These are phyloP conservation scores for Solanum medicagineum DNA, from an alignment of 257 asterid species.

Conservation along the genomic window DNA sequence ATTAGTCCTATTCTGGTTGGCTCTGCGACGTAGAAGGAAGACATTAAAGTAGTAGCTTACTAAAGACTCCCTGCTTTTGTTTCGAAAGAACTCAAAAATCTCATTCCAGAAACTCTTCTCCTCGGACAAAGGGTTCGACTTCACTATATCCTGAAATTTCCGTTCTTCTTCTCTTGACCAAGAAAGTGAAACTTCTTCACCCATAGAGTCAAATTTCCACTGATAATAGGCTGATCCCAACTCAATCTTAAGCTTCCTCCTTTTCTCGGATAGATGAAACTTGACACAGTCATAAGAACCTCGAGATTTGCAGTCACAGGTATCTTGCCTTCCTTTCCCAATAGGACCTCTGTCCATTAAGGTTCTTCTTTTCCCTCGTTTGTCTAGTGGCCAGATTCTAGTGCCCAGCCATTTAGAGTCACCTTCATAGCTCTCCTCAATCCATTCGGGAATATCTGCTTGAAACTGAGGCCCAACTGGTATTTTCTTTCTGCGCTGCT, in stretches of 20 bases:
- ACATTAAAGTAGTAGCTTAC: conserved; percentile 26
- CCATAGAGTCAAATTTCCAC: conserved; percentile 22
- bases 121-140: conserved; percentile 9
- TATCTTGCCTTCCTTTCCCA: conserved; percentile 34
- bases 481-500: conserved; percentile 11
- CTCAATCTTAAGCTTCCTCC: conserved; percentile 20
- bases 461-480: conserved; percentile 36
- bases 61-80: conserved; percentile 6
- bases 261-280: conserved; percentile 23
- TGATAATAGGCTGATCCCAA: conserved; percentile 23
- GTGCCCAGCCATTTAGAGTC: conserved; percentile 42
- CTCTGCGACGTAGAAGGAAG: conserved; percentile 37
- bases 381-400: conserved; percentile 24
- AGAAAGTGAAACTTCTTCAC: conserved; percentile 20
- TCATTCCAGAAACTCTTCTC: conserved; percentile 24
- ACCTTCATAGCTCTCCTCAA: conserved; percentile 19
- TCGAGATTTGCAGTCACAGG: conserved; percentile 25
- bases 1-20: conserved; percentile 50
- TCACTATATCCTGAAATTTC: conserved; percentile 20
- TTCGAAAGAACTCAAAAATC: conserved; percentile 15
- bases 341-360: conserved; percentile 25
- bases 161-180: conserved; percentile 28
- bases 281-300: conserved; percentile 25
- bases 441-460: conserved; percentile 33
- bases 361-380: conserved; percentile 1